Conservation (phyloP, 2,329 filamentous ascomycete genomes). For the Massarina eburnea region DNA sequence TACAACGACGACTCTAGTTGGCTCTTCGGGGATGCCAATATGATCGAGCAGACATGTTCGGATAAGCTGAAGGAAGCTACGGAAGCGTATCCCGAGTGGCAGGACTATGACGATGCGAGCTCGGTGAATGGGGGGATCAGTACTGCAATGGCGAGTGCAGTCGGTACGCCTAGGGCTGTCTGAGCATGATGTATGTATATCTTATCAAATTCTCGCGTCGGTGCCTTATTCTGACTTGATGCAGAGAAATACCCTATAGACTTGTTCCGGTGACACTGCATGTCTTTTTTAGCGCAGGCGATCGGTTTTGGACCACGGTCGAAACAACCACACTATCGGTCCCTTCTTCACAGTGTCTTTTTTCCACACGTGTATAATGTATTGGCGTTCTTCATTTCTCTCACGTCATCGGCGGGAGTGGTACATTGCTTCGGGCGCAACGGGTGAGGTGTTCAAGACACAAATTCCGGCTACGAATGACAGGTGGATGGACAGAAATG, state of each 20-base stretch:
- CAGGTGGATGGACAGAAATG: background rate
- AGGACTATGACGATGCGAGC: constrained; percentile 58
- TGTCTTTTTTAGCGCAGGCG: no score
- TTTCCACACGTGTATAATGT: constrained; percentile 1
- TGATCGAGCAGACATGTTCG: constrained; percentile 70
- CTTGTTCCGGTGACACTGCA: constrained; percentile 1
- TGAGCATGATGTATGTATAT: background rate
- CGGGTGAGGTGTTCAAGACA: background rate
- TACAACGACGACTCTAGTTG: constrained; percentile 97
- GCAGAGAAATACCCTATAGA: constrained; percentile 5
- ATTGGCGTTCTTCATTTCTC: background rate
- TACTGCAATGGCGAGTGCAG: constrained; percentile 34
- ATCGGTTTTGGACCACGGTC: background rate
- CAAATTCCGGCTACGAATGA: background rate
- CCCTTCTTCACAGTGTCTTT: background rate
- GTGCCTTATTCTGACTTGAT: background rate
- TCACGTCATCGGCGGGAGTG: background rate
- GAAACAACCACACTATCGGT: background rate
- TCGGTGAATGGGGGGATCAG: constrained; percentile 51
- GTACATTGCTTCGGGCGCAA: background rate
- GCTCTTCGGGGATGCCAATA: constrained; percentile 87
- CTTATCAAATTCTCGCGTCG: background rate
- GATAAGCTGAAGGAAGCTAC: constrained; percentile 58
- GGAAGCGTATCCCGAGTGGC: constrained; percentile 57
- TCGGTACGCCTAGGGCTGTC: constrained; percentile 32